Evolutionary conservation across 2,329 filamentous ascomycete genomes (phyloP).

Genomic region (Neobulgaria alba): DNA sequence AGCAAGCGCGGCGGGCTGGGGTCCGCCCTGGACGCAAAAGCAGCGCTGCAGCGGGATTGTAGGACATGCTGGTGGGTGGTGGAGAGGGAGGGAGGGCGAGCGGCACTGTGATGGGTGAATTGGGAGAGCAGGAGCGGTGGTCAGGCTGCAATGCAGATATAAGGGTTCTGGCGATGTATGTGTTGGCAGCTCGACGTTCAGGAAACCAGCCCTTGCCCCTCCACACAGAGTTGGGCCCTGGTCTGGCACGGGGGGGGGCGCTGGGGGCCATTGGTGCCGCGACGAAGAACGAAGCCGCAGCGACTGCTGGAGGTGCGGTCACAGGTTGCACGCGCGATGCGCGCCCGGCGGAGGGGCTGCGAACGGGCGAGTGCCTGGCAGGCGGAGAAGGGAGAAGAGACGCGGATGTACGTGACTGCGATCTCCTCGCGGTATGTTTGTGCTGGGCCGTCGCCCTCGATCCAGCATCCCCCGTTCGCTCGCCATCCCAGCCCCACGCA

Average conservation of each 20-base stretch:
- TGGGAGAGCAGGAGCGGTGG: conserved; percentile 4
- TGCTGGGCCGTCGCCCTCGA: no score
- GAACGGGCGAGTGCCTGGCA: no score
- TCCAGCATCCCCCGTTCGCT: no score
- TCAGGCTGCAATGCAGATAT: conserved; percentile 22
- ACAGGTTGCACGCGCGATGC: no score
- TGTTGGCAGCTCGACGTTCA: neutral
- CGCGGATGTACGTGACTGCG: no score
- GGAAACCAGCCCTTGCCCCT: neutral
- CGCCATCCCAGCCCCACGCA: no score
- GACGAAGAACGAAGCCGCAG: neutral
- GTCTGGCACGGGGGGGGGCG: neutral
- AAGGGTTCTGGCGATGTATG: neutral
- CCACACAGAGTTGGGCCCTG: neutral
- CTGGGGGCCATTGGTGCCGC: neutral
- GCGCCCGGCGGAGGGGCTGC: no score
- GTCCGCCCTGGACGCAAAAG: conserved; percentile 26
- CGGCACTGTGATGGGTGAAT: conserved; percentile 4
- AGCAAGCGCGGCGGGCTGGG: conserved; percentile 32
- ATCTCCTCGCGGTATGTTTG: no score
- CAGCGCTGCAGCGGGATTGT: conserved; percentile 12
- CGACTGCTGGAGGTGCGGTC: no score
- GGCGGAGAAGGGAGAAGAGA: no score
- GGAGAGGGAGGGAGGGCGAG: conserved; percentile 4
- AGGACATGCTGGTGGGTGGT: conserved; percentile 6